phyloP scores from a whole-genome alignment of 345 rosid genomes.

The Salix caprea region DNA sequence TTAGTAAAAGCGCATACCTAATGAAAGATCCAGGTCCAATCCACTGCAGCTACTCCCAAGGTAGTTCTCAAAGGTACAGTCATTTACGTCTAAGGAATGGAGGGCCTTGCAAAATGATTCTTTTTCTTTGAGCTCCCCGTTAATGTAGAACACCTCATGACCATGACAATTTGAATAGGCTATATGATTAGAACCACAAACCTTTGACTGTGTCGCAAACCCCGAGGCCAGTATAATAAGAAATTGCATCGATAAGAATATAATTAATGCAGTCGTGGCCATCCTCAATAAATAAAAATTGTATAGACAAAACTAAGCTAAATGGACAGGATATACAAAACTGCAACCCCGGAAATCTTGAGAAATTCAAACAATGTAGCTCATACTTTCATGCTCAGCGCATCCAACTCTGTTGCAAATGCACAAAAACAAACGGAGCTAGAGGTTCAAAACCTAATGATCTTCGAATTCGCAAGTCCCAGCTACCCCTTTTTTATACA shows the following conservation, averaged over 20 bases:
- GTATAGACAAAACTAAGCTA: not conserved
- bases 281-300: slow-evolving; percentile 19
- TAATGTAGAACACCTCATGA: slow-evolving; percentile 43
- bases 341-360: not conserved
- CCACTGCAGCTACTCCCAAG: slow-evolving; percentile 33
- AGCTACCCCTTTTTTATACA: not conserved
- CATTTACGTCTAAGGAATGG: slow-evolving; percentile 39
- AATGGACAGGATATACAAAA: not conserved
- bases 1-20: slow-evolving; percentile 40
- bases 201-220: slow-evolving; percentile 37
- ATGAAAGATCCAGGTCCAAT: slow-evolving; percentile 27
- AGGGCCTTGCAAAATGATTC: slow-evolving; percentile 52
- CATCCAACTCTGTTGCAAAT: not conserved
- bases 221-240: slow-evolving; percentile 35
- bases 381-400: not conserved
- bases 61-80: slow-evolving; percentile 40
- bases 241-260: slow-evolving; percentile 41
- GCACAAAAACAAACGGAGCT: not conserved
- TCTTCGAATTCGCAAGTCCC: not conserved
- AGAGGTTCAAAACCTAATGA: not conserved
- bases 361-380: not conserved
- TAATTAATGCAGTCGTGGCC: slow-evolving; percentile 30
- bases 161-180: slow-evolving; percentile 39
- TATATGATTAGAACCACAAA: slow-evolving; percentile 52
- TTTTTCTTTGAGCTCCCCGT: slow-evolving; percentile 52